Evolutionary conservation across 331 rosid genomes (phyloP), one percentile per base, ranked within the genome.

Genomic region (Quercus lobata): DNA sequence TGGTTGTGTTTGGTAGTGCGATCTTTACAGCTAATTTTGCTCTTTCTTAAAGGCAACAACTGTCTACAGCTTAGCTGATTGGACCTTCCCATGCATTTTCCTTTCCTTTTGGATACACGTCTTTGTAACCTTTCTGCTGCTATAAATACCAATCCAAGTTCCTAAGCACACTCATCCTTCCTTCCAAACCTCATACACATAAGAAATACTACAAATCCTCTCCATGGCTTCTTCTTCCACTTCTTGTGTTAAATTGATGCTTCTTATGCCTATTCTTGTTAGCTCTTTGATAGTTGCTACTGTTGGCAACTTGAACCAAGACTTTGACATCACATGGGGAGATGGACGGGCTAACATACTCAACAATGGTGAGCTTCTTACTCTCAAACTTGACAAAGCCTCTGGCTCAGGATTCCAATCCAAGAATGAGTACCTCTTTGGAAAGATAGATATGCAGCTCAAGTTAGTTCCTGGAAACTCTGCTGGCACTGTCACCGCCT

Each of bases 401-500:
- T 93, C 97, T 8, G 97, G 97, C 49, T 93, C 97, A 0, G 97
- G 92, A 1, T 91, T 93, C 37, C 91, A 85, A 16, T 91, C 97
- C 16, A 88, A 87, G 49, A 81, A 85, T 57, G 86, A 89, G 65
- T 93, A 87, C 68, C 81, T 93, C 0, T 93, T 79, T 73, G 97
- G 94, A 0, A 88, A 91, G 74, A 88, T 93, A 21, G 94, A 93
- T 44, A 90, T 90, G 93, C 97, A 93, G 63, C 86, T 93, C 72
- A 91, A 93, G 76, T 92, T 93, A 8, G 97, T 93, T 0, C 82
- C 92, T 1, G 91, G 91, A 65, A 91, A 93, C 83, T 93, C 98
- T 19, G 98, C 97, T 17, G 98, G 98, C 72, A 93, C 97, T 11
- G 97, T 91, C 71, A 91, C 97, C 24, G 91, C 94, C 54, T 93